Evolutionary conservation across 2,329 filamentous ascomycete species (phyloP).

Genomic region (Coniochaeta pulveracea): DNA sequence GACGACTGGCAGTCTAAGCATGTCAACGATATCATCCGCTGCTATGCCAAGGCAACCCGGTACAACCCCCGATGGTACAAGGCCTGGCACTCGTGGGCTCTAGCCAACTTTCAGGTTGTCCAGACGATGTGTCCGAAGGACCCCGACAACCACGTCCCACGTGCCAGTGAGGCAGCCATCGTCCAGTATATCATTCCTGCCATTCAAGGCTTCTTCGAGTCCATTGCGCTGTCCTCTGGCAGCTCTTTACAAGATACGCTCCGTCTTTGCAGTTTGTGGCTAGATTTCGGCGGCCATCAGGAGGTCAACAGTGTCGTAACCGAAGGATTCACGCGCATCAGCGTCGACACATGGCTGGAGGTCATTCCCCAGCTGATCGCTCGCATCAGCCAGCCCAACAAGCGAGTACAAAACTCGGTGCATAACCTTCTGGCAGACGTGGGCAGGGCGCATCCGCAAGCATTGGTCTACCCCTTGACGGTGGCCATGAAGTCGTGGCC

Average conservation of each 20-base stretch:
- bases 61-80: slow-evolving; percentile 98
- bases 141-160: slow-evolving; percentile 33
- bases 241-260: slow-evolving; percentile 95
- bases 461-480: slow-evolving; percentile 90
- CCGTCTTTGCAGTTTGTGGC: slow-evolving; percentile 88
- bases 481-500: slow-evolving; percentile 94
- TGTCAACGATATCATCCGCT: slow-evolving; percentile 79
- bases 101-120: slow-evolving; percentile 97
- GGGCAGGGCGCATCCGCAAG: slow-evolving; percentile 88
- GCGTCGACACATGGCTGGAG: slow-evolving; percentile 96
- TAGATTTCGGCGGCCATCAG: slow-evolving; percentile 76
- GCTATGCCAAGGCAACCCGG: slow-evolving; percentile 83
- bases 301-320: slow-evolving; percentile 85
- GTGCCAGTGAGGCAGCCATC: slow-evolving; percentile 54
- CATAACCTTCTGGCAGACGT: slow-evolving; percentile 89
- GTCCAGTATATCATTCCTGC: slow-evolving; percentile 88
- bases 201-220: slow-evolving; percentile 93
- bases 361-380: slow-evolving; percentile 97
- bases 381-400: slow-evolving; percentile 91
- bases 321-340: slow-evolving; percentile 84
- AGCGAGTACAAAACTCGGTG: slow-evolving; percentile 76
- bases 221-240: slow-evolving; percentile 80
- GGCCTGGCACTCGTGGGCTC: slow-evolving; percentile 96
- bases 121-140: slow-evolving; percentile 62
- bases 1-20: slow-evolving; percentile 82